These are phyloP conservation scores for Cytospora chrysosperma DNA, from an alignment of 2,329 filamentous ascomycete genomes.

Conservation along the genomic window DNA sequence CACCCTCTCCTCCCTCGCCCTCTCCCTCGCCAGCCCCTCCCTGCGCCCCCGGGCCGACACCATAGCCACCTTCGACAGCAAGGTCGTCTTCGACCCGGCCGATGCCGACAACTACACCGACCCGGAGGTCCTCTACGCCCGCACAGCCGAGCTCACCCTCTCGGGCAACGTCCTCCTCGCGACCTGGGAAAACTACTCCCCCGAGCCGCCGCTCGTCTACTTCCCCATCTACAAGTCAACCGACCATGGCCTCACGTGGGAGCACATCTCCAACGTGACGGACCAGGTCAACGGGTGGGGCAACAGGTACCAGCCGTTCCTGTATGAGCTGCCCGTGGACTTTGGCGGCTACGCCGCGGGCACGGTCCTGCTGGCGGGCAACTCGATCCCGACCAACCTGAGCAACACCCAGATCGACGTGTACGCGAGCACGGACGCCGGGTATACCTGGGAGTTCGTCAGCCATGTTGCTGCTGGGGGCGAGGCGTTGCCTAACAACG, in stretches of 20 bases:
- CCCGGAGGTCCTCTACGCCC: slow-evolving; percentile 45
- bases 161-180: slow-evolving; percentile 47
- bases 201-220: slow-evolving; percentile 52
- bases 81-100: slow-evolving; percentile 39
- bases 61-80: slow-evolving; percentile 18
- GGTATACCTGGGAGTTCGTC: slow-evolving; percentile 65
- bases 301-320: slow-evolving; percentile 66
- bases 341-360: slow-evolving; percentile 60
- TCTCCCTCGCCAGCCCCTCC: slow-evolving; percentile 22
- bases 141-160: slow-evolving; percentile 43
- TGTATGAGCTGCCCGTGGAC: slow-evolving; percentile 60
- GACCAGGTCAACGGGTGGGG: slow-evolving; percentile 66
- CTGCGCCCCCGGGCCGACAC: background rate
- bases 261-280: slow-evolving; percentile 59
- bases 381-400: slow-evolving; percentile 55
- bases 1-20: slow-evolving; percentile 27
- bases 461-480: slow-evolving; percentile 64
- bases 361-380: slow-evolving; percentile 62
- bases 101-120: slow-evolving; percentile 41
- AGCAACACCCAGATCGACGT: slow-evolving; percentile 66
- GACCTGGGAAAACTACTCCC: slow-evolving; percentile 58
- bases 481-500: slow-evolving; percentile 61
- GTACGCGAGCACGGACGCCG: slow-evolving; percentile 63
- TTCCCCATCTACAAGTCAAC: slow-evolving; percentile 55
- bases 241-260: slow-evolving; percentile 61